phyloP scores from a whole-genome alignment of 2,329 filamentous ascomycete genomes.

The Juglanconis sp. region DNA sequence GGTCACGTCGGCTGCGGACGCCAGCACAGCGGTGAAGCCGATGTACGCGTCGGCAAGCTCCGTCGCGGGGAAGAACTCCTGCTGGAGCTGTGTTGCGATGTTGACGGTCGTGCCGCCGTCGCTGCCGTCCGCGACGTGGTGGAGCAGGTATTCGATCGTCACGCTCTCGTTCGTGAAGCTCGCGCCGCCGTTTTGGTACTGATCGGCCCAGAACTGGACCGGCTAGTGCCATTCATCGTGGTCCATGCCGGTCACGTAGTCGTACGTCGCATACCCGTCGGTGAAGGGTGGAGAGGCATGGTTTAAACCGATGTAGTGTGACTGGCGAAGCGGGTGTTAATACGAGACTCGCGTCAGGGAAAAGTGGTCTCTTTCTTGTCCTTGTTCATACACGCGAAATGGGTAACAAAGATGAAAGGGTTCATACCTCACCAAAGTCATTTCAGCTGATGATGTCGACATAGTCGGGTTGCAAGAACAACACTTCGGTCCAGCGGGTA shows the following conservation, averaged over 20 bases:
- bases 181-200: constrained; percentile 29
- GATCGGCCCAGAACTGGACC: constrained; percentile 47
- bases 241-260: constrained; percentile 45
- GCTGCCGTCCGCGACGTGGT: too few species aligned
- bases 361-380: too few species aligned
- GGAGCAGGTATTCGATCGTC: too few species aligned
- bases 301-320: constrained; percentile 51
- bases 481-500: constrained; percentile 52
- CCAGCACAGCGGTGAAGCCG: neutral
- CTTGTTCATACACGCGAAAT: too few species aligned
- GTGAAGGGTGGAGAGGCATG: constrained; percentile 32
- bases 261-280: constrained; percentile 37
- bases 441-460: constrained; percentile 41
- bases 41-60: neutral
- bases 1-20: neutral
- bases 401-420: too few species aligned
- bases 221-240: constrained; percentile 49
- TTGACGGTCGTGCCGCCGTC: neutral
- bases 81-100: neutral
- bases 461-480: constrained; percentile 52
- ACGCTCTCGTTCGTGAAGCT: too few species aligned
- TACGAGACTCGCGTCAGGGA: too few species aligned
- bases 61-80: neutral
- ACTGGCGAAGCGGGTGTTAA: constrained; percentile 25
- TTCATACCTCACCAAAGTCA: constrained; percentile 42